phyloP scores from a whole-genome alignment of 768 basidiomycete genomes.

The Collybiopsis luxurians region DNA sequence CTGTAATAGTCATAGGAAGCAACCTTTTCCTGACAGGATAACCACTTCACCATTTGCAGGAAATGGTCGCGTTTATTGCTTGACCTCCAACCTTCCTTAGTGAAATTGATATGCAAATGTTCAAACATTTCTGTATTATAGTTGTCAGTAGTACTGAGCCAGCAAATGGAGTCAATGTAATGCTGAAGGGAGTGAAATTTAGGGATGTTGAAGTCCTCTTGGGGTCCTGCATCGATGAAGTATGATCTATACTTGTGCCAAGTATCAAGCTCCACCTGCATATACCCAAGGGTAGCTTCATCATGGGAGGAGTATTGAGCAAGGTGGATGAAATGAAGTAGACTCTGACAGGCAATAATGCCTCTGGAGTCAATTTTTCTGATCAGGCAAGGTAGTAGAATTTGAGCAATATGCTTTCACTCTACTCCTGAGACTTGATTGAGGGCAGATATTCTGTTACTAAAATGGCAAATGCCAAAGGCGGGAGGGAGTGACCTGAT shows the following conservation, averaged over 20 bases:
- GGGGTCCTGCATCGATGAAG: conserved; percentile 14
- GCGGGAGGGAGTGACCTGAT: neutral
- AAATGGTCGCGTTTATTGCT: conserved; percentile 3
- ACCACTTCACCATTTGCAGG: conserved; percentile 13
- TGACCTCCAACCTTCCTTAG: conserved; percentile 16
- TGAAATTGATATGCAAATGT: conserved; percentile 26
- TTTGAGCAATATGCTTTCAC: neutral
- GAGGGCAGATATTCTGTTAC: neutral
- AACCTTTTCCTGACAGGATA: conserved; percentile 13
- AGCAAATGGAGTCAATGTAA: conserved; percentile 17
- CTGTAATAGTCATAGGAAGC: too few relatives aligned
- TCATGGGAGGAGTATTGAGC: conserved; percentile 10
- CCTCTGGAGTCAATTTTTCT: neutral
- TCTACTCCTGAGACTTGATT: neutral
- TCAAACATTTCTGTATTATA: conserved; percentile 27
- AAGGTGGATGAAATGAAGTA: conserved; percentile 12
- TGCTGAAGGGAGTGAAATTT: conserved; percentile 23
- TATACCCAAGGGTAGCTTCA: neutral
- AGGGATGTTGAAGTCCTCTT: conserved; percentile 30
- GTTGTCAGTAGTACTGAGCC: conserved; percentile 17
- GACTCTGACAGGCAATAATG: neutral
- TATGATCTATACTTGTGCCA: neutral
- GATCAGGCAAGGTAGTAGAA: neutral
- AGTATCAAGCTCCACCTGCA: neutral
- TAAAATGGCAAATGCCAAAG: neutral